Base-by-base conservation (phyloP, 2,329 filamentous ascomycete species). In the Verticillium tricorpus region DNA sequence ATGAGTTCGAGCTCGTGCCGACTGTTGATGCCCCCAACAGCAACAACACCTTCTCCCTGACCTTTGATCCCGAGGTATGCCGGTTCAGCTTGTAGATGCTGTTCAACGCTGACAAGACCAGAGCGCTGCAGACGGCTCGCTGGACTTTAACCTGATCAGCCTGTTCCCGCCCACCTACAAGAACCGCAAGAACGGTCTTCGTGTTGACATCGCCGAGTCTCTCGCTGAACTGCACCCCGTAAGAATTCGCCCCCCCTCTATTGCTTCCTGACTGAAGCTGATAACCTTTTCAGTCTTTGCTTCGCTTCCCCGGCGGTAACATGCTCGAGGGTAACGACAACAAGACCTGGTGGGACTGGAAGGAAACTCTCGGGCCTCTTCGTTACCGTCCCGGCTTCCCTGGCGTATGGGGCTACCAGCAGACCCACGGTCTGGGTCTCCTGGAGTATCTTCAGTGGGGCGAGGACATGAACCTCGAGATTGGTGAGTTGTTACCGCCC, bases 221-320 rank as follows among this genome's bases (percentile, higher is more conserved):
- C 71, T 89, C 2, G 81, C 78, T 3, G 78, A 75, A 8, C 69
- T 87, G 1, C 81, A 84, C 59, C 81, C 82, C 0, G 78, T 80
- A 69, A 70, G 75, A 62, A 9, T 12, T 2, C 2, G 25, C 5
- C 8, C 8, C 3, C 19, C n/a, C n/a, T 5, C 15, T 12, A 11
- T 12, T 9, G 3, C 5, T 15, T 1, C 50, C 22, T 35, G 9
- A 14, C 34, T 35, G 22, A 19, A 5, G 11, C 28, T 60, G 7
- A 54, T 57, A 32, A 28, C 32, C 28, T 60, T 63, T 7, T 66
- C 58, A 37, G 31, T 55, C 79, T n/a, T 82, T 89, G 66, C 78
- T 90, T 55, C 81, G 88, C 17, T 83, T 89, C 62, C 87, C 88
- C 0, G 88, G 88, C 6, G 87, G 86, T 9, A 88, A 88, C 69